These are phyloP conservation scores for Taiozyma onychis DNA, from an alignment of 1,139 yeast genomes.

Conservation along the genomic window DNA sequence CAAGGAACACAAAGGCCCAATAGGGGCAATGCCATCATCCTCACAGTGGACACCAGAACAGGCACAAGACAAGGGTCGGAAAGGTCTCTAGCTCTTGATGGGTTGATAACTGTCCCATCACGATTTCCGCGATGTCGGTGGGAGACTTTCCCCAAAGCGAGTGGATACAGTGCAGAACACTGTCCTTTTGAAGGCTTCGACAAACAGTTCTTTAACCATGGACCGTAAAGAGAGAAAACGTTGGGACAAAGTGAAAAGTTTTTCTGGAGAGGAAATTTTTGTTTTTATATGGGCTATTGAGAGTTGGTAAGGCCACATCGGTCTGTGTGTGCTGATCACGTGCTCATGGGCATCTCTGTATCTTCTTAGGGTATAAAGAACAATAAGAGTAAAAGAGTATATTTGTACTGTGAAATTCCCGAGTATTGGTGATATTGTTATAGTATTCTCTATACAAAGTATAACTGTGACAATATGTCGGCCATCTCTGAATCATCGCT, in stretches of 20 bases:
- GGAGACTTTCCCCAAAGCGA: conserved; percentile 97
- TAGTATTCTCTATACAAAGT: too few relatives aligned
- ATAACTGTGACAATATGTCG: too few relatives aligned
- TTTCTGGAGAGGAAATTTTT: conserved; percentile 2
- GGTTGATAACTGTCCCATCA: conserved; percentile 28
- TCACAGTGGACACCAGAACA: neutral
- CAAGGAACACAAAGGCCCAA: conserved; percentile 10
- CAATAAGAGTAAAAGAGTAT: neutral
- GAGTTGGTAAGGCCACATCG: neutral
- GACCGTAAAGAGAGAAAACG: conserved; percentile 24
- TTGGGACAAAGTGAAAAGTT: conserved; percentile 6
- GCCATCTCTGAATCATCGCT: too few relatives aligned
- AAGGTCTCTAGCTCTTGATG: conserved; percentile 10
- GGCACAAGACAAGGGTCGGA: neutral
- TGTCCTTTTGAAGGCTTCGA: conserved; percentile 70
- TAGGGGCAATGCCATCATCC: conserved; percentile 9
- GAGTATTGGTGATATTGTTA: too few relatives aligned
- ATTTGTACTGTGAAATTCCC: too few relatives aligned
- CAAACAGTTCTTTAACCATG: conserved; percentile 74
- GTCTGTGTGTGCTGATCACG: neutral
- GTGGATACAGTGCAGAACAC: conserved; percentile 14
- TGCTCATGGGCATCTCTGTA: neutral
- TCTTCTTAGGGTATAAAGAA: neutral
- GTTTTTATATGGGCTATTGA: conserved; percentile 1
- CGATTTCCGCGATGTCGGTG: conserved; percentile 52